Base-by-base conservation (phyloP, 2,329 filamentous ascomycete genomes). In the Proliferodiscus dingleyae region DNA sequence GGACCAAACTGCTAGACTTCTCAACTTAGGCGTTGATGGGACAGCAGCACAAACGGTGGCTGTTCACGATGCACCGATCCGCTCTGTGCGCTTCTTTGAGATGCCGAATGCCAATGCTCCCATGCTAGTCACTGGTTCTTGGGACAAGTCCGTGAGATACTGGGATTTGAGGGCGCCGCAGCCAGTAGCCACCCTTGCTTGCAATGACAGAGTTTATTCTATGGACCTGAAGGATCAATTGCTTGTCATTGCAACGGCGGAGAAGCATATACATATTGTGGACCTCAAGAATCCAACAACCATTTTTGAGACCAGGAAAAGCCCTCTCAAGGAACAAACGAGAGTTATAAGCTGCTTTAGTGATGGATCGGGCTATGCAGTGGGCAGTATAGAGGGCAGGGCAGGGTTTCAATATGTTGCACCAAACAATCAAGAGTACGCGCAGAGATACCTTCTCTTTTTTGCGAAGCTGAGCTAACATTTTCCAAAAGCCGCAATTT, bases 321-420 rank as follows among this genome's bases (percentile, higher is more conserved):
- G 87, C 61, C 90, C 90, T 5, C 76, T 97, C 21, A 96, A 96
- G 71, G 95, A 89, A 86, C 93, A 97, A 74, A 96, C 90, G 1
- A 75, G 90, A 42, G 87, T 91, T 5, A 87, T 97, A 43, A 90
- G 83, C 70, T 96, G 90, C 72, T 97, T 96, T 66, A 81, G 81
- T 16, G 89, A 96, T 65, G 85, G 87, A 7, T 81, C 81, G 0
- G 91, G 91, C 5, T 96, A 93, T 62, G 90, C 89, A 1, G 85
- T 96, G 40, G 93, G 91, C 41, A 93, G 87, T 61, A 94, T 96
- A 60, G 93, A 97, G 66, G 91, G 91, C 16, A 84, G 91, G 38
- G 96, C 91, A 65, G 90, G 37, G n/a, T 40, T 97, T 53, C 90
- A 96, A 64, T 96, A 96, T 59, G 87, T 95, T 22, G 89, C 96